Base-by-base conservation (phyloP, 495 filamentous ascomycete species). In the Penicillium odoratum region DNA sequence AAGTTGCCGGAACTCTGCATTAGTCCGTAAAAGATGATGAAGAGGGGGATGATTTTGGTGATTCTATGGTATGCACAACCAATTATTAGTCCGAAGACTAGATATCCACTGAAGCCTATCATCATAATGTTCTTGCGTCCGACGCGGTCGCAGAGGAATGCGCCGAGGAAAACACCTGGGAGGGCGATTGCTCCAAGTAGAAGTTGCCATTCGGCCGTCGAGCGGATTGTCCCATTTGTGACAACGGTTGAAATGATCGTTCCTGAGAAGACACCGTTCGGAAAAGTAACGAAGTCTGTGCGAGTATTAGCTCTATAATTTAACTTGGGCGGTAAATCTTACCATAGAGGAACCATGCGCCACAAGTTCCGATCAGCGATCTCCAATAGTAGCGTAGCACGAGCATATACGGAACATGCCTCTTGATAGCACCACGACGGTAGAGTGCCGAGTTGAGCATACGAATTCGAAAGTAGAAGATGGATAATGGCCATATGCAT, bases 281-380 rank as follows among this genome's bases (percentile, higher is more conserved):
- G 78, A 56, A 80, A 80, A 0, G 74, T 79, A 48, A 70, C 64
- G 7, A 68, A 70, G 54, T 75, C 66, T 73, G 26, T 13, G 8
- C 25, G 30, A 2, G 13, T 1, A 40, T 21, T 16, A 44, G 40
- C 9, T 38, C 36, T 25, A 25, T 25, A 25, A 21, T 47, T 31
- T 10, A 0, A 16, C 21, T 9, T 53, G 15, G 9, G n/a, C 4
- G 1, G 25, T 49, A 25, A 38, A 43, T 18, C 36, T 48, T 59
- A 81, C 75, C 77, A 40, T 81, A 82, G 21, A 82, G 63, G 55
- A 82, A 82, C 79, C 79, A 82, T 1, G 77, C 77, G 15, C 74
- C 75, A 38, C 71, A 76, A 0, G 78, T 78, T 0, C 79, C 79
- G 13, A 81, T 73, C 28, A 82, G 58, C 4, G 73, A 51, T 60